A percentile compares a stretch with the other conserved stretches of the same genome.
phyloP scores from a whole-genome alignment of 176 grass and related monocot genomes.

The Alopecurus myosuroides region DNA sequence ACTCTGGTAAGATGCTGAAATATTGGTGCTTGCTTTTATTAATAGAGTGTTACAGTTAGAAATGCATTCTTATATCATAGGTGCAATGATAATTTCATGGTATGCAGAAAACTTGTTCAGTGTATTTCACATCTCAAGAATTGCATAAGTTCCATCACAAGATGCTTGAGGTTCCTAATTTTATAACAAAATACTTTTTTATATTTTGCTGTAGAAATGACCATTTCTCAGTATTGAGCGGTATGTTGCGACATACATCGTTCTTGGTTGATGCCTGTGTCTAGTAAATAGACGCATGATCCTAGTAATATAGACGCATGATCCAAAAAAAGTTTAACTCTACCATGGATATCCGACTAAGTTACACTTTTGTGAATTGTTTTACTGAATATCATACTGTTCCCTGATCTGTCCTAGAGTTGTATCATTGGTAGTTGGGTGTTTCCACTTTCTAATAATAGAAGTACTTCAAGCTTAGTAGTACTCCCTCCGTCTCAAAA shows the following conservation, averaged over 20 bases:
- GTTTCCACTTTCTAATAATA: background rate
- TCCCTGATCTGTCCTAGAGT: background rate
- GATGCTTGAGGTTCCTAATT: background rate
- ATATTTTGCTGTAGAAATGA: background rate
- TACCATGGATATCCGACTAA: background rate
- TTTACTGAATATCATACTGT: background rate
- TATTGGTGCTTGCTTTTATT: background rate
- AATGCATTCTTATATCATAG: background rate
- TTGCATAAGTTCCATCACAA: background rate
- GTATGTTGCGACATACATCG: background rate
- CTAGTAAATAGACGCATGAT: background rate
- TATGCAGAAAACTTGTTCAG: background rate
- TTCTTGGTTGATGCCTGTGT: background rate
- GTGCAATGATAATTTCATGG: background rate
- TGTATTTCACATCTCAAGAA: background rate
- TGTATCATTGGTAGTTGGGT: background rate
- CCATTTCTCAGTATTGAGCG: background rate
- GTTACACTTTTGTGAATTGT: background rate
- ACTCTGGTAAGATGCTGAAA: background rate
- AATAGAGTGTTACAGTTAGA: background rate
- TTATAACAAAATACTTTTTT: background rate
- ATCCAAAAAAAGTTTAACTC: background rate
- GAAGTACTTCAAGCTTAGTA: background rate
- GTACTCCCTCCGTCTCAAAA: too few species aligned
- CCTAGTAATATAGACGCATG: background rate